Evolutionary conservation across 371 early-diverging fungal species (phyloP), one percentile per base, ranked within the genome.

Genomic region (Cokeromyces recurvatus): DNA sequence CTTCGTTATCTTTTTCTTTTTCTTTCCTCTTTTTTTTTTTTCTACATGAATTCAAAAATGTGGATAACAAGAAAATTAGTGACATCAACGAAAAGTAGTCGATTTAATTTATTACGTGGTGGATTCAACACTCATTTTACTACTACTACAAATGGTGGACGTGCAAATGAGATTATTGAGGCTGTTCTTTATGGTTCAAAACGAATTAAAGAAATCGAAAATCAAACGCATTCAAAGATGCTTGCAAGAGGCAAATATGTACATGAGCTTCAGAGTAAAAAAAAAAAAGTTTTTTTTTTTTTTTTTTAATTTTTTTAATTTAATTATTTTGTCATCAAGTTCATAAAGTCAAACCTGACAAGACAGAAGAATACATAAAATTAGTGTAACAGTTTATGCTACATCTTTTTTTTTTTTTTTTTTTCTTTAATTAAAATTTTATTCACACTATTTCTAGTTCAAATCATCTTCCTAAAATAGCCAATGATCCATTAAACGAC

Each of bases 231-330:
- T 56, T 82, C 82, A 25, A 85, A 87, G 56, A 62, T 80, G 34
- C 49, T 92, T 35, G 89, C 92, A 12, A 77, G 90, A 37, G 92
- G 92, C 48, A 90, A 91, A 69, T 90, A 85, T 48, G 86, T 91
- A n/a, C 92, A 92, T 57, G 88, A 93, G 60, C 53, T 92, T 31
- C 77, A 84, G 47, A 74, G 84, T 87, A 68, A 56, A 68, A 35
- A n/a, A 15, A 10, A 7, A 14, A 25, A 17, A 25, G 1, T 15
- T 8, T 3, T 31, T 19, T 24, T 1, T 1, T 24, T 4, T 21
- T 12, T 16, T 12, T 16, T 1, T 27, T 4, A 29, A 10, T 1
- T 17, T 4, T 25, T n/a, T 29, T 12, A 25, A 19, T 37, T 20
- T 25, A 12, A 3, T 36, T 19, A 27, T 29, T 17, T 21, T 27